Evolutionary conservation across 768 basidiomycete species (phyloP).

Genomic region (Boletus reticulatus): DNA sequence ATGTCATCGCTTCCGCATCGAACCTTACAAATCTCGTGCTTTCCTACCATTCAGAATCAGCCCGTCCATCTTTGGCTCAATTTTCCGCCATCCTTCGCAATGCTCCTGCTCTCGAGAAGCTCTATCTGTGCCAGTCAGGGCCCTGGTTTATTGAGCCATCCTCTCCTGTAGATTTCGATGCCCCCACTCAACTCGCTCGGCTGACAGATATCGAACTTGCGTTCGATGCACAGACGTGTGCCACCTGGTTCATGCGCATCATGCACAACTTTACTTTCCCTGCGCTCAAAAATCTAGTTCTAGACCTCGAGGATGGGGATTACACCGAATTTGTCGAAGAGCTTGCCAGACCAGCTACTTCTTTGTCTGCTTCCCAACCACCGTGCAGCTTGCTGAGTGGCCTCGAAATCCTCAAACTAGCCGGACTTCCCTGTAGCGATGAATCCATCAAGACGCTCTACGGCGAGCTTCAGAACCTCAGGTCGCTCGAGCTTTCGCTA

Average conservation of each 20-base stretch:
- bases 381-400: slow-evolving; percentile 39
- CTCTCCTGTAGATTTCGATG: slow-evolving; percentile 24
- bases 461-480: slow-evolving; percentile 46
- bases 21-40: slow-evolving; percentile 52
- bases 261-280: slow-evolving; percentile 34
- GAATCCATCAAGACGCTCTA: slow-evolving; percentile 35
- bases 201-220: slow-evolving; percentile 43
- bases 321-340: slow-evolving; percentile 47
- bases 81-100: slow-evolving; percentile 50
- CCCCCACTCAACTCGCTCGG: slow-evolving; percentile 26
- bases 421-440: slow-evolving; percentile 44
- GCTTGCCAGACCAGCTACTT: slow-evolving; percentile 31
- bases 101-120: slow-evolving; percentile 52
- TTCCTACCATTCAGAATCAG: slow-evolving; percentile 60
- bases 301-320: slow-evolving; percentile 59
- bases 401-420: slow-evolving; percentile 52
- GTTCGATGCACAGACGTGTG: slow-evolving; percentile 49
- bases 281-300: slow-evolving; percentile 34
- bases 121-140: slow-evolving; percentile 58
- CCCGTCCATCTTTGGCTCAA: slow-evolving; percentile 55
- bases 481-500: slow-evolving; percentile 31
- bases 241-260: slow-evolving; percentile 5
- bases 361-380: slow-evolving; percentile 32
- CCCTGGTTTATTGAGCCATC: slow-evolving; percentile 40
- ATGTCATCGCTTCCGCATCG: slow-evolving; percentile 37